These are phyloP conservation scores for Phtheirospermum japonicum DNA, from an alignment of 257 asterid genomes.

Conservation along the genomic window DNA sequence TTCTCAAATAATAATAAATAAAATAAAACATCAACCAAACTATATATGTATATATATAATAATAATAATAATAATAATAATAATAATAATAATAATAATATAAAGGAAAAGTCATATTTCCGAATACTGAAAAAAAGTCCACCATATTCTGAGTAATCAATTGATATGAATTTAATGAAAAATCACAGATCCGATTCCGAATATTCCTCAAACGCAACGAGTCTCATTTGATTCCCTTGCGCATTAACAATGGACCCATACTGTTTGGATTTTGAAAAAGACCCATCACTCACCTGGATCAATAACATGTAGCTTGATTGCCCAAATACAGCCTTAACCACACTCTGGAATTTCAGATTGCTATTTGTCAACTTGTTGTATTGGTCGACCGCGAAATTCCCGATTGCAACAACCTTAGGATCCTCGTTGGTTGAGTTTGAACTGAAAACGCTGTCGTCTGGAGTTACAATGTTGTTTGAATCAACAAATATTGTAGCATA, in stretches of 20 bases:
- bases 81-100: too few relatives aligned
- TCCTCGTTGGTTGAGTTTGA: slow-evolving; percentile 18
- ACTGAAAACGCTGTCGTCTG: not conserved
- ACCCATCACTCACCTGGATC: slow-evolving; percentile 17
- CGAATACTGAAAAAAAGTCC: too few relatives aligned
- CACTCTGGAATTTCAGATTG: slow-evolving; percentile 11
- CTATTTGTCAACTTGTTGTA: slow-evolving; percentile 12
- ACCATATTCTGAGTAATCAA: too few relatives aligned
- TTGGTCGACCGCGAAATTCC: slow-evolving; percentile 24
- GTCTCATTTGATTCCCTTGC: not conserved
- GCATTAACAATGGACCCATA: slow-evolving; percentile 8
- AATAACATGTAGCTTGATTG: slow-evolving; percentile 17
- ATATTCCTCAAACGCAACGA: slow-evolving; percentile 2
- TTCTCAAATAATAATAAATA: too few relatives aligned
- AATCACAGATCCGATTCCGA: not conserved
- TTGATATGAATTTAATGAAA: too few relatives aligned
- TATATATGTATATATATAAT: too few relatives aligned
- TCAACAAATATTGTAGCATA: slow-evolving; percentile 11
- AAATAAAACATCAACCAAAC: too few relatives aligned
- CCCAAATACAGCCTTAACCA: slow-evolving; percentile 13
- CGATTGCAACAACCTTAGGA: slow-evolving; percentile 19
- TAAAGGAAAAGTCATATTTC: too few relatives aligned
- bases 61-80: too few relatives aligned
- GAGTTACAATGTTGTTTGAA: not conserved
- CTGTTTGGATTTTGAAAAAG: not conserved